Evolutionary conservation across 148 eudicot genomes (phyloP).

Genomic region (Chenopodium quinoa): DNA sequence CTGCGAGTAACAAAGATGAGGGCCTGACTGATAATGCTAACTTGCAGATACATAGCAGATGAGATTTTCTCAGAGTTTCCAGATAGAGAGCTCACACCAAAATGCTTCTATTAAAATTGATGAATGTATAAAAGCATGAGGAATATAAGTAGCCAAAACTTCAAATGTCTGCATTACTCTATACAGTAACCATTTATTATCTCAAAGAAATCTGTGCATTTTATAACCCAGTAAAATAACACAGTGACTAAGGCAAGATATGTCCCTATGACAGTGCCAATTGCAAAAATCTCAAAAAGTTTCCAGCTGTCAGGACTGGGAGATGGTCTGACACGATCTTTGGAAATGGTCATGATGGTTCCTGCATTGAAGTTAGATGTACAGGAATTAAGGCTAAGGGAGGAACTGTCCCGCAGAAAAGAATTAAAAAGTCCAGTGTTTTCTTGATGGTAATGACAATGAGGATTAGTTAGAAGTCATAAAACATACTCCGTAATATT

Average conservation of each 20-base stretch:
- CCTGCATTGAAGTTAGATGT: conserved; percentile 37
- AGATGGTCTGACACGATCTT: conserved; percentile 66
- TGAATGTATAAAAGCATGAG: not conserved
- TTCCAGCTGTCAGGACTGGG: conserved; percentile 77
- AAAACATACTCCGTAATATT: not conserved
- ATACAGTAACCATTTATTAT: conserved; percentile 22
- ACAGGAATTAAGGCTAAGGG: not conserved
- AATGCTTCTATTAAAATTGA: conserved; percentile 37
- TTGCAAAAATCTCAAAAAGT: conserved; percentile 67
- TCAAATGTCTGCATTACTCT: not conserved
- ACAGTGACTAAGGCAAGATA: conserved; percentile 75
- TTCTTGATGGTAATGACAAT: not conserved
- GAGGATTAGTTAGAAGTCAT: not conserved
- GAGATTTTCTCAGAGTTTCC: conserved; percentile 51
- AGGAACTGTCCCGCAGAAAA: not conserved
- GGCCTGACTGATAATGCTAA: conserved; percentile 80
- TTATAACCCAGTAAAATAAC: conserved; percentile 63
- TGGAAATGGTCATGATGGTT: conserved; percentile 76
- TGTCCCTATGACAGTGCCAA: conserved; percentile 62
- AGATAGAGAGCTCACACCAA: conserved; percentile 54
- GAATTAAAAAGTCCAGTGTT: not conserved
- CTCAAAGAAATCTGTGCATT: conserved; percentile 56
- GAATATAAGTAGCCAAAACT: not conserved
- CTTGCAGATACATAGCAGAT: conserved; percentile 76
- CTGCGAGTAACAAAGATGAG: conserved; percentile 84